Percentiles rank a stretch among this genome's conserved stretches.
Evolutionary conservation across 2,329 filamentous ascomycete species (phyloP).

Genomic region (Samsoniella hepiali): DNA sequence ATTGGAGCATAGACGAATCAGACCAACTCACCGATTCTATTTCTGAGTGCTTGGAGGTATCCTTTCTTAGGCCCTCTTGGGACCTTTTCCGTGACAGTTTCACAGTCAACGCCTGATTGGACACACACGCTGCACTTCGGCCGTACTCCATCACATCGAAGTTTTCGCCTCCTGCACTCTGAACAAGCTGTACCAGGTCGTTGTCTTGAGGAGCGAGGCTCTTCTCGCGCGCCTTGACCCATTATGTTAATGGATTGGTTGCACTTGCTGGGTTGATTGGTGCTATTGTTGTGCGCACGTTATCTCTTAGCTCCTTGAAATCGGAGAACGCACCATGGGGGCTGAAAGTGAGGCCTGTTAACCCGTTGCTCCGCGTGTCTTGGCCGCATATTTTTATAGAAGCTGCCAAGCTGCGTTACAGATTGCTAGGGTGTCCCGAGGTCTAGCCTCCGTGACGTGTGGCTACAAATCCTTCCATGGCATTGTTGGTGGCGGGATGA

Average conservation of each 20-base stretch:
- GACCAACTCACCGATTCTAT: slow-evolving; percentile 12
- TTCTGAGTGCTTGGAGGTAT: slow-evolving; percentile 17
- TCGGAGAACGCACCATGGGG: too few relatives aligned
- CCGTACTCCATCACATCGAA: slow-evolving; percentile 18
- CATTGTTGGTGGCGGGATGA: too few relatives aligned
- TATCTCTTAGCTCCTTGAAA: too few relatives aligned
- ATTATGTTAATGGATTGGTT: not conserved
- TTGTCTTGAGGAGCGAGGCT: slow-evolving; percentile 4
- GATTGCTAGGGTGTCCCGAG: too few relatives aligned
- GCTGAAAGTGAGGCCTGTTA: too few relatives aligned
- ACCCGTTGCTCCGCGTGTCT: too few relatives aligned
- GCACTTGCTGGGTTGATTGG: too few relatives aligned
- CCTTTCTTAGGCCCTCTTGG: slow-evolving; percentile 19
- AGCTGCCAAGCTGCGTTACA: too few relatives aligned
- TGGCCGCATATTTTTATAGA: too few relatives aligned
- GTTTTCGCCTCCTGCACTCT: slow-evolving; percentile 20
- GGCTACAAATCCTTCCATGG: too few relatives aligned
- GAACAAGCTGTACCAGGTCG: slow-evolving; percentile 18
- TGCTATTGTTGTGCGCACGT: too few relatives aligned
- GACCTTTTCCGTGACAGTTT: slow-evolving; percentile 11
- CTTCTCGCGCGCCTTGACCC: not conserved
- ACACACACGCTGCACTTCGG: slow-evolving; percentile 17
- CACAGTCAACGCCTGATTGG: slow-evolving; percentile 13
- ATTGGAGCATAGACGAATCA: not conserved
- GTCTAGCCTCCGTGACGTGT: too few relatives aligned